Evolutionary conservation across 495 filamentous ascomycete species (phyloP), one percentile per base, ranked within the genome.

Genomic region (Margaritispora aquatica): DNA sequence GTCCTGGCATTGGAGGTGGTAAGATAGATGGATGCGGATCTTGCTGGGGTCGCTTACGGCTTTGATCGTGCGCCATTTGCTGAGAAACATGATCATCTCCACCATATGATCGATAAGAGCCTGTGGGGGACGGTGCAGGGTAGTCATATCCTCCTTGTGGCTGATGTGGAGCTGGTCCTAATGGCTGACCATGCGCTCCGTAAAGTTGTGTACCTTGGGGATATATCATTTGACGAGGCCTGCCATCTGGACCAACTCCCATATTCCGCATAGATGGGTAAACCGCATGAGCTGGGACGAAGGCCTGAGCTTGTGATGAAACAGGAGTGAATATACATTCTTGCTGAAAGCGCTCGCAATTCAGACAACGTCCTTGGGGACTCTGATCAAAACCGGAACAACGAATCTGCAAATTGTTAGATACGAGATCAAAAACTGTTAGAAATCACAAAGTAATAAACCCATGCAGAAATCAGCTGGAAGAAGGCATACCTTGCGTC

Each of bases 301-400:
- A 92, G 9, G 88, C 89, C 70, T 91, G 89, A 24, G 88, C 82
- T 70, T 92, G 89, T 2, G 88, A 88, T 8, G 87, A 90, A 23
- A 92, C 88, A 0, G 88, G 88, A 2, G 88, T 92, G 74, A 92
- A 92, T 73, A 92, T 84, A 73, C 88, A 92, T 69, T 91, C 87
- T 70, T 92, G 89, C 57, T 87, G 85, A 72, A 92, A 92, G 47
- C 88, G 81, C 54, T 84, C 77, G 66, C 88, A 92, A 68, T 92
- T 92, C 67, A 78, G 84, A 75, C 88, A 92, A 46, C 88, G 81
- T 51, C 89, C 89, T 69, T 92, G 87, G 29, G 84, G 80, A 20
- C 86, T 88, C 51, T 77, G 80, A 58, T 92, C 88, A 67, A 92
- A 92, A 21, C 88, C 89, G 2, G 89, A 92, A 74, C 88, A 92